Evolutionary conservation across 495 filamentous ascomycete species (phyloP).

Genomic region (Lepidopterella palustris): DNA sequence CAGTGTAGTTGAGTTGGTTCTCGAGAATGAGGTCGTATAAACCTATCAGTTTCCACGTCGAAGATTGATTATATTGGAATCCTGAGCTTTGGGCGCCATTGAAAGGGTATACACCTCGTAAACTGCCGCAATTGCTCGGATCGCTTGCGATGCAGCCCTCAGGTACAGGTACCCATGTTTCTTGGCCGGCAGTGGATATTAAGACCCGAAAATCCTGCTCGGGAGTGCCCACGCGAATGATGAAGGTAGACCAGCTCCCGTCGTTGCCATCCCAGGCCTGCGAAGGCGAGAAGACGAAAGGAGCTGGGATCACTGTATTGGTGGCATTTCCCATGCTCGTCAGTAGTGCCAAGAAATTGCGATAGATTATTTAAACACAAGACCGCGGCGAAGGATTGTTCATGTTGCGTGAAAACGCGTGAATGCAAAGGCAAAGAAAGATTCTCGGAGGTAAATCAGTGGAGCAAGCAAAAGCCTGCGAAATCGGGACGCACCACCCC

Average conservation of each 20-base stretch:
- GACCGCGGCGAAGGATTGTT: too few species aligned
- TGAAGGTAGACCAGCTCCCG: constrained; percentile 19
- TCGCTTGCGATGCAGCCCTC: constrained; percentile 10
- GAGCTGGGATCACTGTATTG: constrained; percentile 4
- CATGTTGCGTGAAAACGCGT: too few species aligned
- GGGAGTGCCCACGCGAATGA: constrained; percentile 15
- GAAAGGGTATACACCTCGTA: constrained; percentile 14
- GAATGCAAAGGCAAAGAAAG: too few species aligned
- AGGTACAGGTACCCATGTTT: constrained; percentile 7
- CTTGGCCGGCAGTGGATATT: neutral
- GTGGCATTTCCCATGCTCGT: neutral
- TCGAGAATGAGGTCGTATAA: constrained; percentile 4
- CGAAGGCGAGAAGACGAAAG: constrained; percentile 10
- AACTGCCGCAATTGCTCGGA: constrained; percentile 6
- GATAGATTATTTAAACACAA: too few species aligned
- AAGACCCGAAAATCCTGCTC: constrained; percentile 17
- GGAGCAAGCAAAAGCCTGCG: too few species aligned
- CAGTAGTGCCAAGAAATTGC: neutral
- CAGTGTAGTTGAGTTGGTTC: constrained; percentile 7
- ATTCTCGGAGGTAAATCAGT: too few species aligned
- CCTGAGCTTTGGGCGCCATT: constrained; percentile 2
- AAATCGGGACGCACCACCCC: too few species aligned
- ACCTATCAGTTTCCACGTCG: constrained; percentile 13
- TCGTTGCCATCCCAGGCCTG: constrained; percentile 21
- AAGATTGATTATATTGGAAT: constrained; percentile 9